Base-by-base conservation (phyloP, 129 eudicot species). In the Solidago caesia region DNA sequence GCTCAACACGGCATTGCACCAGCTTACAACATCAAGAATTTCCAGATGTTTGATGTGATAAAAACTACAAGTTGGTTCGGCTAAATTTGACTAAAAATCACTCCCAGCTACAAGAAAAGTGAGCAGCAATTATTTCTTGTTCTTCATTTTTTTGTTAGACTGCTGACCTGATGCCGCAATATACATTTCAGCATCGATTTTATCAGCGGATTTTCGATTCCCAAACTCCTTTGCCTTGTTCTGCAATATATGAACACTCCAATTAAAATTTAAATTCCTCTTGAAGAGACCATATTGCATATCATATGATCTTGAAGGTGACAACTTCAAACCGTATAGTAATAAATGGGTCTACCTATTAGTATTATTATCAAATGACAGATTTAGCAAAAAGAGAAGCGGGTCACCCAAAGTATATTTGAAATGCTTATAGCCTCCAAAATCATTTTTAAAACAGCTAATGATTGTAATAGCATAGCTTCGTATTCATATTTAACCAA, bases 191-290 rank as follows among this genome's bases (percentile, higher is more conserved):
- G 97, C 80, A 57, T 86, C 84, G 10, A 90, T 82, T 27, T 83
- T 81, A 74, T 88, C 89, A 6, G 53, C 80, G 21, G 84, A 75
- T 76, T 78, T 93, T 58, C 71, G 71, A 75, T 82, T 88, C 67
- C 87, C 78, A 4, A 85, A 82, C 73, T 93, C 92, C 85, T 93
- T 90, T 13, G 96, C 87, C 76, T 93, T 93, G 79, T 83, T 78
- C 98, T 90, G 89, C 87, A 39, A 48, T 49, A 64, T 44, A 25
- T 42, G 42, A 49, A 2, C 39, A 15, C 39, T 46, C 33, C 41
- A 39, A 64, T 48, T 52, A 51, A 15, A 6, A n/a, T n/a, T n/a
- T n/a, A n/a, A n/a, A n/a, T n/a, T n/a, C n/a, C n/a, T n/a, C n/a
- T n/a, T n/a, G n/a, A n/a, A n/a, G n/a, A n/a, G n/a, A 26, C 13